Evolutionary conservation across 2,329 filamentous ascomycete species (phyloP), one percentile per base, ranked within the genome.

Genomic region (Aspergillus costaricaensis): DNA sequence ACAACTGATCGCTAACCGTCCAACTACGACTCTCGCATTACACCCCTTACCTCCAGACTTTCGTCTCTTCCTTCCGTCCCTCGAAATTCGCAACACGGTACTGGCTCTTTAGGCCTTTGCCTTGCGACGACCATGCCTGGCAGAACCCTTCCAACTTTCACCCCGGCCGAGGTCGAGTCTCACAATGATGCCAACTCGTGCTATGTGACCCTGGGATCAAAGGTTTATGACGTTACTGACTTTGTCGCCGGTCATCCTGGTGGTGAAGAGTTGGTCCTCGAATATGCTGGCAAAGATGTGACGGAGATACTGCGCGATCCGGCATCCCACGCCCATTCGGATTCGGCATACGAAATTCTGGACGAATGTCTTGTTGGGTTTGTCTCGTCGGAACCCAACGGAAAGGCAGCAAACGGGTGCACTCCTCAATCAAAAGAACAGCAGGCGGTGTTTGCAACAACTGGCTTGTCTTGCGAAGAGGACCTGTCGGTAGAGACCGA

Each of bases 281-380:
- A 96, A 56, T 96, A 95, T 75, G 95, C 85, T 32, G 94, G 94
- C 67, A 91, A 92, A 76, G 95, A 99, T 76, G 83, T 97, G 60
- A 84, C 86, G 65, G 83, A 87, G 3, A 96, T 97, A 61, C 82
- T 99, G 78, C 87, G 90, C 73, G 93, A 99, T 72, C 83, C 88
- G 62, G 80, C 85, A 47, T 97, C 93, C 36, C 95, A 99, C 73
- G 80, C 82, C 47, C 95, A 99, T 76, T 92, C 90, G 51, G 93
- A 98, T 63, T 85, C 92, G 2, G 95, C 95, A n/a, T 99, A 97
- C 77, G 94, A 98, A 70, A 90, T 98, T 14, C 83, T 99, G 25
- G 91, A 96, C 49, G 95, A 98, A 43, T 89, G 86, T 49, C 83
- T 94, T 15, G 83, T 98, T 62, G 95, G 92, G 15, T 96, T 96